Base-by-base conservation (phyloP, 108 stramenopile genomes). In the Asterionellopsis glacialis region DNA sequence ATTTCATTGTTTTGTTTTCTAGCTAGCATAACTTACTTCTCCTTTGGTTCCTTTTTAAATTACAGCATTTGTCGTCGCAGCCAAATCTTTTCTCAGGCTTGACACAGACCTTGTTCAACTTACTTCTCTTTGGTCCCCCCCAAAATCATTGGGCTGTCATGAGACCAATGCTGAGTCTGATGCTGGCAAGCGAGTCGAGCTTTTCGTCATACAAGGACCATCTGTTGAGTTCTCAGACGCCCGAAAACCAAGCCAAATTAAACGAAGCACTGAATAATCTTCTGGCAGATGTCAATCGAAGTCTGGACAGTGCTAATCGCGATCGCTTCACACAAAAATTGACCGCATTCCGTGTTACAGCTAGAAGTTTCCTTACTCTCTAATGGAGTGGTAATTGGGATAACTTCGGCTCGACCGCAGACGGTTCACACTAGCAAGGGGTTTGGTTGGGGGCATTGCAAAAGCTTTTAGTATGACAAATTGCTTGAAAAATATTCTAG, bases 61-160 rank as follows among this genome's bases (percentile, higher is more conserved):
- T 27, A 43, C 60, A 91, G 81, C 92, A 95, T 67, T 59, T 93
- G 63, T 70, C 83, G 21, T 86, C 88, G 16, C 88, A 95, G 59
- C 94, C 94, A 25, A 88, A 92, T 64, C 74, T 95, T 42, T 93
- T 95, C 55, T 80, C 88, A 14, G 81, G 90, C 57, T 76, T 98
- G 60, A 95, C 94, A 41, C 77, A 84, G 15, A 96, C 98, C 14
- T 76, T 98, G n/a, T 97, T 98, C 81, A 96, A 94, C 58, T 70
- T 95, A 41, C 73, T 99, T 40, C 74, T 97, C 10, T 99, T 97
- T 70, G 96, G 94, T 27, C 80, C 91, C 22, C 90, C 95, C 41
- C 85, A 87, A 56, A 96, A 96, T 67, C 98, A 97, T 63, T 99
- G 96, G 96, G 95, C 98, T 38, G 88, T 99, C 19, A 96, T 96